phyloP scores from a whole-genome alignment of 2,329 filamentous ascomycete species.

The Phoma herbarum region DNA sequence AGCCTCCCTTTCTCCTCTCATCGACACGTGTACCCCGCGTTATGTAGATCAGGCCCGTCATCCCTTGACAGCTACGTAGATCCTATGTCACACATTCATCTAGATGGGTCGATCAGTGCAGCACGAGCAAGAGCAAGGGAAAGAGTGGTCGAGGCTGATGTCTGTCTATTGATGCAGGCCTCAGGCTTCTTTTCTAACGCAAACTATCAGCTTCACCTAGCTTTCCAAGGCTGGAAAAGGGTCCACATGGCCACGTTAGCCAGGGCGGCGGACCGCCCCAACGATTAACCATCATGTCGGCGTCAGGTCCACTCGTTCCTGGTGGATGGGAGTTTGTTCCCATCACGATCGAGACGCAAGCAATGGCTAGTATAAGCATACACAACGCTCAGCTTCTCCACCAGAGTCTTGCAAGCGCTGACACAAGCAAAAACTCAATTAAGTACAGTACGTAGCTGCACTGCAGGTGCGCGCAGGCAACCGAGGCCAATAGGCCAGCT shows the following conservation, averaged over 20 bases:
- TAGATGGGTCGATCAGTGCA: background rate
- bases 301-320: constrained; percentile 13
- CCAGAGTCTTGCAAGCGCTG: background rate
- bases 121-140: constrained; percentile 7
- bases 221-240: background rate
- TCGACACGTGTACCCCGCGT: constrained; percentile 10
- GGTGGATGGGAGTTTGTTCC: constrained; percentile 4
- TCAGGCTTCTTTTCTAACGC: background rate
- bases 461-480: background rate
- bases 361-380: background rate
- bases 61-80: background rate
- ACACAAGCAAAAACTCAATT: background rate
- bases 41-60: background rate
- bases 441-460: background rate
- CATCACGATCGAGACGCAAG: constrained; percentile 2
- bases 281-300: constrained; percentile 10
- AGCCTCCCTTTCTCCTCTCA: background rate
- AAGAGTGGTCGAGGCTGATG: background rate
- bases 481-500: background rate
- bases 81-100: background rate
- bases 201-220: background rate
- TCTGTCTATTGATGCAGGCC: background rate
- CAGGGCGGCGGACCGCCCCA: background rate
- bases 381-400: background rate
- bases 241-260: constrained; percentile 6